Conservation (phyloP, 2,329 filamentous ascomycete species). For the Cladophialophora psammophila region DNA sequence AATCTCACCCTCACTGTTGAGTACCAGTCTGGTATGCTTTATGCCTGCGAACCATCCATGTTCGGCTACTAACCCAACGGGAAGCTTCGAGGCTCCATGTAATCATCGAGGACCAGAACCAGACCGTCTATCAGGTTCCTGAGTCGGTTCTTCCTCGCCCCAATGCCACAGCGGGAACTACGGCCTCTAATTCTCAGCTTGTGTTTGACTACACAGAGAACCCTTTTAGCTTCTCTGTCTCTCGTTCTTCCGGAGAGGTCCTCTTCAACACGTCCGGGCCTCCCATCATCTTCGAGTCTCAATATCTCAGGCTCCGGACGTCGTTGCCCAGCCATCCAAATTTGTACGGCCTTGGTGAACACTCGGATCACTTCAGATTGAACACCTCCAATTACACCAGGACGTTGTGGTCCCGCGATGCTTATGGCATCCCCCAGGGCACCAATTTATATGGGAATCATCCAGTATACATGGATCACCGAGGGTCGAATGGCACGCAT, state of each 20-base stretch:
- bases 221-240: constrained; percentile 73
- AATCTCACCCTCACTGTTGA: constrained; percentile 66
- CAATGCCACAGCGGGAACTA: constrained; percentile 50
- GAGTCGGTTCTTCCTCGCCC: constrained; percentile 72
- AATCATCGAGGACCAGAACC: constrained; percentile 73
- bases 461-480: constrained; percentile 79
- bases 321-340: constrained; percentile 72
- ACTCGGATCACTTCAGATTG: constrained; percentile 73
- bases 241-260: constrained; percentile 45
- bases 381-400: constrained; percentile 73
- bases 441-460: constrained; percentile 77
- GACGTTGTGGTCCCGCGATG: constrained; percentile 73
- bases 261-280: constrained; percentile 74
- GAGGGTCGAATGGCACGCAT: constrained; percentile 63
- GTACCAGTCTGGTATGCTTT: constrained; percentile 63
- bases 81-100: constrained; percentile 74
- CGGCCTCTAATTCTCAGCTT: constrained; percentile 50
- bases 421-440: constrained; percentile 66
- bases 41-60: constrained; percentile 16
- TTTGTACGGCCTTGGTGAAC: constrained; percentile 81
- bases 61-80: background rate
- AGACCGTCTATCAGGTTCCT: constrained; percentile 77
- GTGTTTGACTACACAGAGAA: constrained; percentile 60
- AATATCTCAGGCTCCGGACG: constrained; percentile 77
- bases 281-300: constrained; percentile 75